phyloP scores from a whole-genome alignment of 441 rosid genomes.

The Croton setiger region DNA sequence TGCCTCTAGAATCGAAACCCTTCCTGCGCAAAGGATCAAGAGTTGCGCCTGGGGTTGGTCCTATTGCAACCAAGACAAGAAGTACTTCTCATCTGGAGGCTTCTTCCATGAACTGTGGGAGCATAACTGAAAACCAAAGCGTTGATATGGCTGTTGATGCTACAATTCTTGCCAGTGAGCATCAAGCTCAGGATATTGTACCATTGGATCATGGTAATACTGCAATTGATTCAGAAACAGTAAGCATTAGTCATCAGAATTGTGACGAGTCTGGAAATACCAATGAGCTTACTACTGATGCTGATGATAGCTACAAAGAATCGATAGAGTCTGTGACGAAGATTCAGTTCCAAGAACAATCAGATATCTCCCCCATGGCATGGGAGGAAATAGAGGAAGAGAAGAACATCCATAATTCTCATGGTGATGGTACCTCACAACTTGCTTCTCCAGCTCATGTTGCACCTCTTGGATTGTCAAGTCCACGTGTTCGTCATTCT shows the following conservation, averaged over 20 bases:
- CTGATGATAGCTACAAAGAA: slow-evolving; percentile 28
- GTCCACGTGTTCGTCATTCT: slow-evolving; percentile 64
- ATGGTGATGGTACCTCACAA: slow-evolving; percentile 29
- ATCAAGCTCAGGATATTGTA: slow-evolving; percentile 25
- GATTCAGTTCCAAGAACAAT: slow-evolving; percentile 37
- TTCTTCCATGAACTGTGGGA: slow-evolving; percentile 28
- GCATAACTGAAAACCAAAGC: slow-evolving; percentile 27
- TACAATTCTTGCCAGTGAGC: slow-evolving; percentile 27
- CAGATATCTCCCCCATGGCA: slow-evolving; percentile 50
- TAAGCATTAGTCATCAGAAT: slow-evolving; percentile 24
- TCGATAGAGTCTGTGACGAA: slow-evolving; percentile 18
- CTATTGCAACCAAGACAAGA: slow-evolving; percentile 31
- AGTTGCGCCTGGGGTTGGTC: slow-evolving; percentile 27
- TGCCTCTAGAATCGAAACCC: slow-evolving; percentile 58
- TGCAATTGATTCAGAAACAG: slow-evolving; percentile 31
- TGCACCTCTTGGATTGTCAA: slow-evolving; percentile 35
- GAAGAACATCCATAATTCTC: slow-evolving; percentile 32
- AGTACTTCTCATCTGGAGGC: slow-evolving; percentile 29
- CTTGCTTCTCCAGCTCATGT: slow-evolving; percentile 31
- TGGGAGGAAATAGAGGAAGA: slow-evolving; percentile 67
- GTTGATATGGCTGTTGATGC: slow-evolving; percentile 29
- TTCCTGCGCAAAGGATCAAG: slow-evolving; percentile 50
- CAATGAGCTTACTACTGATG: slow-evolving; percentile 25
- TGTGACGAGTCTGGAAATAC: slow-evolving; percentile 25
- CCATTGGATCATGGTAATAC: slow-evolving; percentile 24